Base-by-base conservation (phyloP, 257 asterid species). In the Lycium ferocissimum region DNA sequence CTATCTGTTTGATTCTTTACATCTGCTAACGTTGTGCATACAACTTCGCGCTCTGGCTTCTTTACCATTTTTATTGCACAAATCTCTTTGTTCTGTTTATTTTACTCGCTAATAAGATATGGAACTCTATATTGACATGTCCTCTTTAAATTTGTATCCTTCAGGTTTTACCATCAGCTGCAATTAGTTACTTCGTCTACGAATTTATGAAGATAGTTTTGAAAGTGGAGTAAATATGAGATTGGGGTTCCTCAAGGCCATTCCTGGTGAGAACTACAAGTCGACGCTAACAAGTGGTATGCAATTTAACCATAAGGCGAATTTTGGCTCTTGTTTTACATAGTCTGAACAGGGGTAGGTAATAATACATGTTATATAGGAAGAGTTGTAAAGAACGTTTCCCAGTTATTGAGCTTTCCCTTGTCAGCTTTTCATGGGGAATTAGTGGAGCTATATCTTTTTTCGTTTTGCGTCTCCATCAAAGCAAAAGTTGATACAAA, bases 81-180 rank as follows among this genome's bases (percentile, higher is more conserved):
- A 12, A 20, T 33, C 81, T 20, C 61, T 20, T 75, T 75, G 43
- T 12, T 43, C 13, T 40, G 75, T 2, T 54, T 49, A 62, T 62
- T 12, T 66, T 65, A 18, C 58, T 40, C 17, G 20, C 22, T 2
- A 38, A 11, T 61, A 51, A 65, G 40, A 58, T 61, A 40, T 20
- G 84, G 47, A 62, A 76, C 14, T 22, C 63, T 10, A 26, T 76
- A 51, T 12, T 76, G 82, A 26, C 62, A 22, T 65, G 63, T 33
- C 63, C 33, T 22, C 51, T 73, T 82, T 45, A 69, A 66, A 53
- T 75, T 78, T 82, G 26, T 14, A 37, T n/a, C 65, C 38, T 85
- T 85, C 95, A 96, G 99, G 99, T 97, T 71, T 88, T 97, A 70
- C 98, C 99, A 82, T 97, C 98, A 53, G 98, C 99, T 86, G 97